These are phyloP conservation scores for Penicillium ucsense DNA, from an alignment of 495 filamentous ascomycete genomes.

Conservation along the genomic window DNA sequence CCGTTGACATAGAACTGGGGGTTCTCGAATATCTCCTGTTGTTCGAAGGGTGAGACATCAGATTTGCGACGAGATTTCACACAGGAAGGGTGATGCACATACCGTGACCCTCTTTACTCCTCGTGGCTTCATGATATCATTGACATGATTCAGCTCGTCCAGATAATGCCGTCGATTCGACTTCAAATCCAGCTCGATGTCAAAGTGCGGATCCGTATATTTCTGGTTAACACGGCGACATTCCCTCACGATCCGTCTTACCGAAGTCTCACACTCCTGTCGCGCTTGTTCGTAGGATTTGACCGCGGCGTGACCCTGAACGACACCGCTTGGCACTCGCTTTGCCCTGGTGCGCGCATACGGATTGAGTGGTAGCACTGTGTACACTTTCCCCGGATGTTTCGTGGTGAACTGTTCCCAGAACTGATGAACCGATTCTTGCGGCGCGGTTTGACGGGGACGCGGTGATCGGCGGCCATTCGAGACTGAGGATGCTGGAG, in stretches of 20 bases:
- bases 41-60: no score
- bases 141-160: constrained; percentile 44
- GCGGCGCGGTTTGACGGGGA: constrained; percentile 50
- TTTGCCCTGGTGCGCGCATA: constrained; percentile 55
- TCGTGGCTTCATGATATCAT: constrained; percentile 39
- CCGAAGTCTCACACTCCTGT: constrained; percentile 58
- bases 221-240: constrained; percentile 81
- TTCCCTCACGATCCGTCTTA: constrained; percentile 73
- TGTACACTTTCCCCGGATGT: constrained; percentile 50
- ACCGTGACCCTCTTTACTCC: constrained; percentile 58
- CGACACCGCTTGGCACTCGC: constrained; percentile 39
- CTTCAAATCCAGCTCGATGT: constrained; percentile 75
- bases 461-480: constrained; percentile 32
- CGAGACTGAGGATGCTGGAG: constrained; percentile 29
- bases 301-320: constrained; percentile 46
- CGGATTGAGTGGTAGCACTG: constrained; percentile 63
- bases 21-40: constrained; percentile 72
- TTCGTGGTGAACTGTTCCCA: constrained; percentile 70
- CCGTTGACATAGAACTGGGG: constrained; percentile 82
- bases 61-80: no score
- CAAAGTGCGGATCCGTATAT: constrained; percentile 82
- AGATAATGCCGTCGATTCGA: constrained; percentile 48
- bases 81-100: constrained; percentile 5
- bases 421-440: constrained; percentile 64
- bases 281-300: constrained; percentile 66